Base-by-base conservation (phyloP, 768 basidiomycete genomes). In the Royoungia palumana region DNA sequence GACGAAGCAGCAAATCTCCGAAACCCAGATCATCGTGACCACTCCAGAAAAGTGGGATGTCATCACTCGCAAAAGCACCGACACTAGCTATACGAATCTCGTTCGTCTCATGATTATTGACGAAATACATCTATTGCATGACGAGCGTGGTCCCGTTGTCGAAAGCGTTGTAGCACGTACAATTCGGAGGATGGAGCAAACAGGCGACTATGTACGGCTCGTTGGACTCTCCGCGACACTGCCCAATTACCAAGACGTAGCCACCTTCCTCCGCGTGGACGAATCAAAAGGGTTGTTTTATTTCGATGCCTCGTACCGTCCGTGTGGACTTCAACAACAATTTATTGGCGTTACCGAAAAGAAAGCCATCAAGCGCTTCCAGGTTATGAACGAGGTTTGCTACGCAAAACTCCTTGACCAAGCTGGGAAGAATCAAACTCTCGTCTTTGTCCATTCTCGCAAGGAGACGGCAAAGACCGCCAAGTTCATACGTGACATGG, bases 1-100 rank as follows among this genome's bases (percentile, higher is more conserved):
- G 81, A 99, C 94, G 46, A 99, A 98, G 67, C 85, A 90, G 53
- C 95, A 98, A 68, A 97, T 98, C 46, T 72, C 93, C 9, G 94
- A 94, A 62, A 96, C 95, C 0, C 94, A 98, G 64, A 91, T 99
- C 62, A 97, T 98, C 67, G 94, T 98, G 54, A 96, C 94, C 0
- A 98, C 96, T 0, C 96, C 95, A 0, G 96, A 99, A 72, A 98
- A 99, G 67, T 99, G 93, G 92, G 95, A 99, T 58, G 96, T 99
- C 62, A 95, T 99, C 65, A 98, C 95, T 6, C 87, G 96, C 59
- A 99, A 99, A 74, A 89, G 85, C 57, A 95, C 94, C 0, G 96
- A 98, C 60, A 94, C 91, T 17, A 89, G 87, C 54, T 98, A 98
- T 68, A 97, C 94, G 40, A 97, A 96, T 64, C 83, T 98, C 44